Evolutionary conservation across 2,329 filamentous ascomycete genomes (phyloP).

Genomic region (Bipolaris oryzae): DNA sequence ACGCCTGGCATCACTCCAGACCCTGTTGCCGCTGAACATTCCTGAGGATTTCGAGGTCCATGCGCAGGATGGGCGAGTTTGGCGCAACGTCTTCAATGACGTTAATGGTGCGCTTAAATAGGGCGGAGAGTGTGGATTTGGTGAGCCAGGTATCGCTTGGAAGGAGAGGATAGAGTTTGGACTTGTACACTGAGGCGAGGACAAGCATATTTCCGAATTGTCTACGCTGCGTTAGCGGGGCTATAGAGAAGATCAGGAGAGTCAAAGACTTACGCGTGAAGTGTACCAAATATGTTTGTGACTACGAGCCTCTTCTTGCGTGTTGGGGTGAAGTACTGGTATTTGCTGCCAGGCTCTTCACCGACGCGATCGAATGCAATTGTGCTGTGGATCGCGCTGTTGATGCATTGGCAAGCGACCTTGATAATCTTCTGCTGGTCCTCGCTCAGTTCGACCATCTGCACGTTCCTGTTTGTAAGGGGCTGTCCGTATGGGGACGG

Average conservation of each 20-base stretch:
- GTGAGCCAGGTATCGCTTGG: constrained; percentile 33
- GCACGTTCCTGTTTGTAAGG: constrained; percentile 24
- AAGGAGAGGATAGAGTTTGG: constrained; percentile 51
- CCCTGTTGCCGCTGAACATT: constrained; percentile 41
- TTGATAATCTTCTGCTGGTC: constrained; percentile 35
- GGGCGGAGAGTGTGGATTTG: constrained; percentile 28
- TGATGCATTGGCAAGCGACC: constrained; percentile 42
- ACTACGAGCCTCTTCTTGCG: constrained; percentile 73
- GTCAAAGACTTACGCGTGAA: constrained; percentile 60
- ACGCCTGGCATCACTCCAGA: constrained; percentile 15
- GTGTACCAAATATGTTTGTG: constrained; percentile 95
- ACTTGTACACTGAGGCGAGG: constrained; percentile 79
- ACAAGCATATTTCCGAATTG: constrained; percentile 97
- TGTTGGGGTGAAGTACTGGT: constrained; percentile 59
- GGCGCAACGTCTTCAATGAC: constrained; percentile 74
- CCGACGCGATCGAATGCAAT: constrained; percentile 74
- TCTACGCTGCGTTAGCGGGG: constrained; percentile 53
- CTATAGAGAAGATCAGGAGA: not conserved
- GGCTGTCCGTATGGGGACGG: constrained; percentile 52
- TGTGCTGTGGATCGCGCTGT: constrained; percentile 81
- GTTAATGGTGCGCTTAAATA: constrained; percentile 65
- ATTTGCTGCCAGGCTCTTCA: constrained; percentile 28
- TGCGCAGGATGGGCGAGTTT: constrained; percentile 74
- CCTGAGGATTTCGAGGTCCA: constrained; percentile 75
- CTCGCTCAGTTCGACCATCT: constrained; percentile 37